These are phyloP conservation scores for Tetrapisispora nanseiensis DNA, from an alignment of 805 yeast genomes.

Conservation along the genomic window DNA sequence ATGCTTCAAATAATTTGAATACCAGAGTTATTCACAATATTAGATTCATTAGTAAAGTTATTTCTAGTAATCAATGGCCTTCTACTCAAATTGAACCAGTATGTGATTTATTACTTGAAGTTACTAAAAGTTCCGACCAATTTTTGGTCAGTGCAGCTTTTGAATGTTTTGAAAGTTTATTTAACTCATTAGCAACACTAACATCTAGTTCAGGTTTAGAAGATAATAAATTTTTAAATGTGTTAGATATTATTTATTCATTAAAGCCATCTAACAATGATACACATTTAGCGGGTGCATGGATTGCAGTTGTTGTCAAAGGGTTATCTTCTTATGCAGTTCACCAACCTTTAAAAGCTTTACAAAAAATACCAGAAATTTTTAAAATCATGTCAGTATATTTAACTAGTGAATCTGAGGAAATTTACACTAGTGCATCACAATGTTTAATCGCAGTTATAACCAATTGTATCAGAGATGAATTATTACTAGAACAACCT, in stretches of 20 bases:
- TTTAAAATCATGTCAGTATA: conserved; percentile 51
- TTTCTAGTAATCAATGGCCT: conserved; percentile 80
- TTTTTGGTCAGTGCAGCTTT: conserved; percentile 75
- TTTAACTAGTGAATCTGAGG: conserved; percentile 53
- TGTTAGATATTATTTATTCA: conserved; percentile 63
- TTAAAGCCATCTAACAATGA: conserved; percentile 78
- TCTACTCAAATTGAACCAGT: conserved; percentile 52
- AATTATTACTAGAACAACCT: conserved; percentile 50
- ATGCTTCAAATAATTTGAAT: conserved; percentile 40
- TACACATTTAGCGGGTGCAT: conserved; percentile 78
- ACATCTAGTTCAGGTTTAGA: conserved; percentile 45
- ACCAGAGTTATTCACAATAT: conserved; percentile 62
- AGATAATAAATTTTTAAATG: conserved; percentile 50
- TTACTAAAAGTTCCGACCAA: conserved; percentile 78
- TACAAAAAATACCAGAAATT: conserved; percentile 47
- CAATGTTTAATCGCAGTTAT: conserved; percentile 78
- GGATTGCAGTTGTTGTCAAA: conserved; percentile 91
- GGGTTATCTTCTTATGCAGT: conserved; percentile 50
- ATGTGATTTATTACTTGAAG: conserved; percentile 65
- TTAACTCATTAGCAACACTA: conserved; percentile 19
- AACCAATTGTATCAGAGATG: conserved; percentile 56
- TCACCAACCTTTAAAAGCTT: conserved; percentile 42
- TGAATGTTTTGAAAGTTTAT: conserved; percentile 45
- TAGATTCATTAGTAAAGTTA: conserved; percentile 63
- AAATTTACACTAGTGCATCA: conserved; percentile 65